Evolutionary conservation across 805 yeast genomes (phyloP).

Genomic region (Starmerella tilneyi): DNA sequence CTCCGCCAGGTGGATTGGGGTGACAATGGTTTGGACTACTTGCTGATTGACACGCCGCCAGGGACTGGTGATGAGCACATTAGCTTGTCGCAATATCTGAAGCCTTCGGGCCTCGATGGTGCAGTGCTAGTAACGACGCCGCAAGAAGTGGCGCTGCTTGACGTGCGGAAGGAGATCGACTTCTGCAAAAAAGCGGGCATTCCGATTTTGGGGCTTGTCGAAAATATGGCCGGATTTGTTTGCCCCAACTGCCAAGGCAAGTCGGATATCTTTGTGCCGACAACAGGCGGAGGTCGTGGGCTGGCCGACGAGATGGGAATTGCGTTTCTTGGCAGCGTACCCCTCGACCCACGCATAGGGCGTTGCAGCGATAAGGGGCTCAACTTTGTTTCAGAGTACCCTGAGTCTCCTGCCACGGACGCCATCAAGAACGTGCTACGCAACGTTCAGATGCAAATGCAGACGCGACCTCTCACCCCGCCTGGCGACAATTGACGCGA

Average conservation of each 20-base stretch:
- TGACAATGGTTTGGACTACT: conserved; percentile 45
- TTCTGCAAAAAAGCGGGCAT: conserved; percentile 88
- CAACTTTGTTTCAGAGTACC: conserved; percentile 63
- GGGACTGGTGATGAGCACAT: conserved; percentile 97
- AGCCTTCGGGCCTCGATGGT: conserved; percentile 88
- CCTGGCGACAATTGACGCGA: conserved; percentile 1
- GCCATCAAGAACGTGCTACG: conserved; percentile 74
- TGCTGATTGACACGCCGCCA: conserved; percentile 94
- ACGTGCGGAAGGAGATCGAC: conserved; percentile 91
- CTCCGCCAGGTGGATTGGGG: conserved; percentile 96
- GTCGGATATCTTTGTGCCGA: conserved; percentile 81
- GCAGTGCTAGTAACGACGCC: conserved; percentile 94
- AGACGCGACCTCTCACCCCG: conserved; percentile 18
- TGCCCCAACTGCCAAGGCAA: conserved; percentile 91
- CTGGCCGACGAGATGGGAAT: conserved; percentile 70
- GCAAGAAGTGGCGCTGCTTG: conserved; percentile 90
- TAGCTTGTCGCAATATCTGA: conserved; percentile 75
- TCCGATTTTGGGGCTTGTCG: conserved; percentile 78
- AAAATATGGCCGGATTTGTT: conserved; percentile 97
- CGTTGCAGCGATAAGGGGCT: conserved; percentile 77
- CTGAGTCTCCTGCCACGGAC: conserved; percentile 85
- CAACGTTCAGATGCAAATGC: conserved; percentile 22
- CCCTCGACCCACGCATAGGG: conserved; percentile 92
- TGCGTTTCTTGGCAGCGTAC: conserved; percentile 82
- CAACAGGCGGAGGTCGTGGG: conserved; percentile 91